Conservation (phyloP, 73 alveolate species). For the Stentor roeselii region DNA sequence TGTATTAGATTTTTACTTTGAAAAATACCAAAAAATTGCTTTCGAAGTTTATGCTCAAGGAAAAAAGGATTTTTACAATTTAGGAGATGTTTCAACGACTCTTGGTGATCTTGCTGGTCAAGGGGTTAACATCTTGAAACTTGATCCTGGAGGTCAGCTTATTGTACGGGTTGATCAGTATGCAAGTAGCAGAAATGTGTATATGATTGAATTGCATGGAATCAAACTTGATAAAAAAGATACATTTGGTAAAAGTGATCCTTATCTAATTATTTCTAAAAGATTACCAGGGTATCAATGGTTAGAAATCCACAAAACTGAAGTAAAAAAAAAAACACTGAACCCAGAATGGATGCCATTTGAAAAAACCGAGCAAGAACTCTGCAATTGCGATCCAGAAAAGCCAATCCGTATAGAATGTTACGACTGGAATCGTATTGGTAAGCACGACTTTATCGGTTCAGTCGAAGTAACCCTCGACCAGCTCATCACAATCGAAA, state of each 20-base stretch:
- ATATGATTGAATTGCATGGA: not conserved
- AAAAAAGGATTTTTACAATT: too few relatives aligned
- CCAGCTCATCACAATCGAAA: not conserved
- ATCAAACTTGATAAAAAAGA: not conserved
- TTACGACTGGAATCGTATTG: constrained; percentile 51
- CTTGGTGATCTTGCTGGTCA: not conserved
- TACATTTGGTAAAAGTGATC: constrained; percentile 16
- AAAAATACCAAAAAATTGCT: constrained; percentile 58
- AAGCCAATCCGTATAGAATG: constrained; percentile 56
- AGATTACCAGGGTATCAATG: not conserved
- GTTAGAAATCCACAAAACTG: constrained; percentile 29
- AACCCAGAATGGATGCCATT: constrained; percentile 50
- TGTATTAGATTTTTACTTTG: constrained; percentile 71
- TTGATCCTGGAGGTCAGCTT: not conserved
- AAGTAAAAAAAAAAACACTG: constrained; percentile 9
- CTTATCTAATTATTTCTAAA: constrained; percentile 6
- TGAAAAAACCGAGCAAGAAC: constrained; percentile 44
- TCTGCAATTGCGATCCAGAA: constrained; percentile 70
- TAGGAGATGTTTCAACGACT: not conserved
- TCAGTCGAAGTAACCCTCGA: not conserved
- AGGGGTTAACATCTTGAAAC: not conserved
- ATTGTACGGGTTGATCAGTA: not conserved
- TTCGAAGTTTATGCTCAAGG: constrained; percentile 46
- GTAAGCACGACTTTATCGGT: constrained; percentile 44
- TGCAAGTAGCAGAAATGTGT: not conserved